Conservation (phyloP, 441 rosid genomes). For the Adansonia gregorii region DNA sequence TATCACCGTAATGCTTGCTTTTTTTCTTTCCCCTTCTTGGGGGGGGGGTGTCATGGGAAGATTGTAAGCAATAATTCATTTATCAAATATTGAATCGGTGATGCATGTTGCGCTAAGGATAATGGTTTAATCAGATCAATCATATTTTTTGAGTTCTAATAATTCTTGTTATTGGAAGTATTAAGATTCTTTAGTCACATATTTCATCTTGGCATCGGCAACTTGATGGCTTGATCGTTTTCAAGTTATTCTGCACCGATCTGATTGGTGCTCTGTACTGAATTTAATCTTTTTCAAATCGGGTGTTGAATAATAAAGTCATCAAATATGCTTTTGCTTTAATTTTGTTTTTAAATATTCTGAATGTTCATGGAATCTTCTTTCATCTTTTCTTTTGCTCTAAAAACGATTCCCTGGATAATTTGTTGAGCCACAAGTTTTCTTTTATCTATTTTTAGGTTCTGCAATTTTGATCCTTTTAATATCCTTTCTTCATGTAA, state of each 20-base stretch:
- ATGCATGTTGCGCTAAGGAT: not conserved
- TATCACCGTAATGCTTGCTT: not conserved
- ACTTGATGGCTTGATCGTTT: not conserved
- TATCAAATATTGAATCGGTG: not conserved
- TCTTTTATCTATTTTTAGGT: not conserved
- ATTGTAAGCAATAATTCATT: not conserved
- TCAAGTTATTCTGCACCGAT: slow-evolving; percentile 1
- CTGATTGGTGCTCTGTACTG: not conserved
- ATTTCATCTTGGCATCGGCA: not conserved
- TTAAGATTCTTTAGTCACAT: not conserved
- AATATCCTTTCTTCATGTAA: not conserved
- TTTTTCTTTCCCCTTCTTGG: not conserved
- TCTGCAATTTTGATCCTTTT: not conserved
- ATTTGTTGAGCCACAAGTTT: not conserved
- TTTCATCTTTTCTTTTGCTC: not conserved
- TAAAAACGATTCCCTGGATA: not conserved
- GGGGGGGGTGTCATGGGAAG: not conserved
- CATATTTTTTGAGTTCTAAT: not conserved
- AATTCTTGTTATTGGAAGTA: too few relatives aligned
- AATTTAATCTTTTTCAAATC: not conserved
- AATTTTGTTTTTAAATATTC: not conserved
- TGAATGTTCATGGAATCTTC: not conserved
- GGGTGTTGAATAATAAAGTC: not conserved
- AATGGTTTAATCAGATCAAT: not conserved
- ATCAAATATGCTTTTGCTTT: not conserved